Evolutionary conservation across 495 filamentous ascomycete genomes (phyloP), one percentile per base, ranked within the genome.

Genomic region (Penicillium paradoxum): DNA sequence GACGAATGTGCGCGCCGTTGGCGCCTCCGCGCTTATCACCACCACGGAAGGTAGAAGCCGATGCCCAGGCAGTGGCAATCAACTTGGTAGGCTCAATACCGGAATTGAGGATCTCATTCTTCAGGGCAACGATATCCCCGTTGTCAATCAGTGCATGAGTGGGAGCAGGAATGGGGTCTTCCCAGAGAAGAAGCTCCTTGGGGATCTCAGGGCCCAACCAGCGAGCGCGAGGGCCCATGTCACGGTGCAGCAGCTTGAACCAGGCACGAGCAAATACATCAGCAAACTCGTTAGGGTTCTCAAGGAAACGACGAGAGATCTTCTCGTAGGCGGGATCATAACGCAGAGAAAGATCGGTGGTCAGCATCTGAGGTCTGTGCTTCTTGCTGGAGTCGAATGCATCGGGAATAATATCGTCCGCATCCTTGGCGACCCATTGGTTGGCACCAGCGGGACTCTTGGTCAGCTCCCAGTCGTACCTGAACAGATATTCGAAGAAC

Each of bases 191-290:
- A 33, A 67, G 70, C 68, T 89, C 85, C 8, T 66, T 61, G 10
- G 85, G 85, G 10, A 86, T 72, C 69, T 89, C 85, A 24, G 85
- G 85, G 42, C 85, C 85, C 50, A 87, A 61, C 72, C 82, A 89
- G 64, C 83, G 82, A 30, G 74, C 59, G 17, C 82, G 77, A 14
- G 85, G 85, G 14, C 85, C 85, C 70, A 89, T 76, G 64, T 89
- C 85, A 68, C 85, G 83, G 72, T 89, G 85, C 32, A 84, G 72
- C 47, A 89, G 77, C 79, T 89, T 89, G 79, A 89, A 89, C 85
- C 85, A 89, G 45, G 85, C 85, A 42, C 80, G 79, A 39, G 78
- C 70, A 58, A 88, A 89, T 5, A 73, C 83, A 53, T 86, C 81
- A 43, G 75, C 75, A 45, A 87, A 77, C 73, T 86, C 67, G 54